Conservation (phyloP, 441 rosid species). For the Lepidium campestre region DNA sequence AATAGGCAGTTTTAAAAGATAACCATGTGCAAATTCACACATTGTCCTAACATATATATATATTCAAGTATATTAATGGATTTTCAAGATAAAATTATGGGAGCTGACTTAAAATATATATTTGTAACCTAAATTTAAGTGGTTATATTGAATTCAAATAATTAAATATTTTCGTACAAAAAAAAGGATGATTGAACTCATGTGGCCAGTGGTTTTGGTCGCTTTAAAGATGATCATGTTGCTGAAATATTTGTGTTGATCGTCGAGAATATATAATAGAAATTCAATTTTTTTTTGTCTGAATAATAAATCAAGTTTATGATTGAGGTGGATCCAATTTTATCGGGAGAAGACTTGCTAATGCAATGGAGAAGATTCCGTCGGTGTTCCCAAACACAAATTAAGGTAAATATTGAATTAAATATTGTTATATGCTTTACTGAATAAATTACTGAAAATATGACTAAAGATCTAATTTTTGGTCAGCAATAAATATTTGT, state of each 20-base stretch:
- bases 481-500: background rate
- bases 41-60: no score
- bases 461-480: background rate
- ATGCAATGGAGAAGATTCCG: conserved; percentile 18
- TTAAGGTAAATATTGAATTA: background rate
- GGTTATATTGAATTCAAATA: background rate
- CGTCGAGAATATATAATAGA: no score
- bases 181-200: background rate
- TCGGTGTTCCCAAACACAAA: conserved; percentile 9
- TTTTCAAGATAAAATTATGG: no score
- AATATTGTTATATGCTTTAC: background rate
- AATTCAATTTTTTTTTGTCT: background rate
- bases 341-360: conserved; percentile 8
- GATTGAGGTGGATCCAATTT: conserved; percentile 24
- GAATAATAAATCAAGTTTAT: background rate
- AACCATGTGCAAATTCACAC: background rate
- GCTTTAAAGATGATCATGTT: background rate
- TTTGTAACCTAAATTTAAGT: background rate
- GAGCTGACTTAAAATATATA: no score
- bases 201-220: conserved; percentile 21
- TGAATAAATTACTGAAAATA: background rate
- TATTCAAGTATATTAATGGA: no score
- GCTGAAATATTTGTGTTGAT: background rate
- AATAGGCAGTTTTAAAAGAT: background rate
- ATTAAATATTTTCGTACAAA: no score